Conservation (phyloP, 2,329 filamentous ascomycete species). For the Chrysosporium keratinophilum region DNA sequence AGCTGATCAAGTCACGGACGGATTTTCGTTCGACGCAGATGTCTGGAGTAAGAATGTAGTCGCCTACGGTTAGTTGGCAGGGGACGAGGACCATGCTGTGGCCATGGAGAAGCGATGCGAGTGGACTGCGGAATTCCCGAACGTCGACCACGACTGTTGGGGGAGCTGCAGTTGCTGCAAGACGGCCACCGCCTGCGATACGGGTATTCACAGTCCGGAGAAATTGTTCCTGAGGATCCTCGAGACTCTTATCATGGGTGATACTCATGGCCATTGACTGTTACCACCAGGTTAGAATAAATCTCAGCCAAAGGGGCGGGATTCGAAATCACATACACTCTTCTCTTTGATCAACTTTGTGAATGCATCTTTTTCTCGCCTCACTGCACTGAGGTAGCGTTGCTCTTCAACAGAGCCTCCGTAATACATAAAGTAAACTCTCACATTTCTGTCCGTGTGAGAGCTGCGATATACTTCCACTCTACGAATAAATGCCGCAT, state of each 20-base stretch:
- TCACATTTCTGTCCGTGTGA: conserved; percentile 76
- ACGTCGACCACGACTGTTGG: conserved; percentile 91
- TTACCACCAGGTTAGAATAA: conserved; percentile 13
- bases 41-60: conserved; percentile 83
- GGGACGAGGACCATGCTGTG: conserved; percentile 80
- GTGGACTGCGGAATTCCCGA: conserved; percentile 84
- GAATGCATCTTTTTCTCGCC: conserved; percentile 94
- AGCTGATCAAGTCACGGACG: conserved; percentile 79
- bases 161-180: conserved; percentile 73
- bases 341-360: conserved; percentile 91
- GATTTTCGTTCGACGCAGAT: conserved; percentile 95
- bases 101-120: conserved; percentile 84
- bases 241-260: conserved; percentile 58
- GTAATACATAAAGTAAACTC: conserved; percentile 96
- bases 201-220: conserved; percentile 91
- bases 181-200: conserved; percentile 82
- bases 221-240: conserved; percentile 84
- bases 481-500: conserved; percentile 83
- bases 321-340: conserved; percentile 39
- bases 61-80: conserved; percentile 90
- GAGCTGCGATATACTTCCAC: conserved; percentile 95
- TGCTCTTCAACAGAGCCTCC: conserved; percentile 92
- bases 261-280: conserved; percentile 78
- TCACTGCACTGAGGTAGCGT: conserved; percentile 74
- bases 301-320: neutral